Evolutionary conservation across 352 stramenopile genomes (phyloP).

Genomic region (Globisporangium iwayamae): DNA sequence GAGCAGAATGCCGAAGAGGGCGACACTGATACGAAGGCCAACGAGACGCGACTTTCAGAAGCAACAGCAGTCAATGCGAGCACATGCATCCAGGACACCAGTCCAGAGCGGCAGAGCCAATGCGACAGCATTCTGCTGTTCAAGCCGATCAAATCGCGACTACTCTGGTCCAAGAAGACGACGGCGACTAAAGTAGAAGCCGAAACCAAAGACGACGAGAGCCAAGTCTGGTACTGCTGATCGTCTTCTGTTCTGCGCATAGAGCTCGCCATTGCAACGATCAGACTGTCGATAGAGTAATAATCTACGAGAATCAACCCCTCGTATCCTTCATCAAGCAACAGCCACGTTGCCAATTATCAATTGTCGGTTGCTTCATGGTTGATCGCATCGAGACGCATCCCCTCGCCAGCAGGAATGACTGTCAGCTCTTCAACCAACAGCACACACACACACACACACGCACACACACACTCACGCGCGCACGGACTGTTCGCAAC

Average conservation of each 20-base stretch:
- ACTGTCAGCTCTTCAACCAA: neutral
- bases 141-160: slow-evolving; percentile 11
- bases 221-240: neutral
- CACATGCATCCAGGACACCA: neutral
- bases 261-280: neutral
- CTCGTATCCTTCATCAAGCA: neutral
- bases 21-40: neutral
- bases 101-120: neutral
- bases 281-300: neutral
- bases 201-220: neutral
- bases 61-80: neutral
- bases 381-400: neutral
- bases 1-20: neutral
- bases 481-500: neutral
- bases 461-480: neutral
- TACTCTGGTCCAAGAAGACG: neutral
- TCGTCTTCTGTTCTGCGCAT: neutral
- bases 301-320: neutral
- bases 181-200: neutral
- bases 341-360: neutral
- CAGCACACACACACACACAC: neutral
- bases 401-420: neutral
- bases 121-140: slow-evolving; percentile 7
- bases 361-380: neutral
- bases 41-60: neutral